These are phyloP conservation scores for Fusarium praegraminearum DNA, from an alignment of 2,329 filamentous ascomycete genomes.

Conservation along the genomic window DNA sequence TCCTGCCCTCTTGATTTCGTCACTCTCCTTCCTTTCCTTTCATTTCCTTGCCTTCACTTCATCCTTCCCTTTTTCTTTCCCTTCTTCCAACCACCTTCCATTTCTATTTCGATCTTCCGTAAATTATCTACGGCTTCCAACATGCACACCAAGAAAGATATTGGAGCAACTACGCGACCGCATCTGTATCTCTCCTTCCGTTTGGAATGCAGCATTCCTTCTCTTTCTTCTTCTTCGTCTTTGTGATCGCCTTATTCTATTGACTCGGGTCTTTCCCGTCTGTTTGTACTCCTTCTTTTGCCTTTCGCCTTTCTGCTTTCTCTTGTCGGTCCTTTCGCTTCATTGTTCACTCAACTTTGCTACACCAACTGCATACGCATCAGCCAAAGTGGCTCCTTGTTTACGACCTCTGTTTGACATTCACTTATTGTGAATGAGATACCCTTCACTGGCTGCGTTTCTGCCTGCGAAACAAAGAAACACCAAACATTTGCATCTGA, in stretches of 20 bases:
- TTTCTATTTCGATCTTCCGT: constrained; percentile 11
- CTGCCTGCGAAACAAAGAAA: constrained; percentile 9
- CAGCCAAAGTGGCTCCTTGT: constrained; percentile 14
- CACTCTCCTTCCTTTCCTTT: background rate
- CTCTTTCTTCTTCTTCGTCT: constrained; percentile 3
- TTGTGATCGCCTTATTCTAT: constrained; percentile 6
- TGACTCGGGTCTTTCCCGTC: background rate
- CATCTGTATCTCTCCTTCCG: constrained; percentile 23
- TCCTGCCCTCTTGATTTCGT: constrained; percentile 10
- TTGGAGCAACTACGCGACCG: constrained; percentile 31
- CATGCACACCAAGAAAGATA: constrained; percentile 35
- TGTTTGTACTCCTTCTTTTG: constrained; percentile 9
- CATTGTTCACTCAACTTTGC: constrained; percentile 19
- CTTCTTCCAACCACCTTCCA: background rate
- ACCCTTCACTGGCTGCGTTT: constrained; percentile 2
- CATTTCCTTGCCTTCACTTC: background rate
- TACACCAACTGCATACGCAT: constrained; percentile 12
- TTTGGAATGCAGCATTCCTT: constrained; percentile 9
- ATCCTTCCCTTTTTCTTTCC: background rate
- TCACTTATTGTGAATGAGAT: constrained; percentile 18
- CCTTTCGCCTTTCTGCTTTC: background rate
- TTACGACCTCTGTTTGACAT: constrained; percentile 27
- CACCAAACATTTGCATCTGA: constrained; percentile 1
- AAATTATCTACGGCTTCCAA: constrained; percentile 29
- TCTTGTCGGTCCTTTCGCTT: constrained; percentile 1